Base-by-base conservation (phyloP, 2,329 filamentous ascomycete species). In the Rhytidhysteron rufulum region DNA sequence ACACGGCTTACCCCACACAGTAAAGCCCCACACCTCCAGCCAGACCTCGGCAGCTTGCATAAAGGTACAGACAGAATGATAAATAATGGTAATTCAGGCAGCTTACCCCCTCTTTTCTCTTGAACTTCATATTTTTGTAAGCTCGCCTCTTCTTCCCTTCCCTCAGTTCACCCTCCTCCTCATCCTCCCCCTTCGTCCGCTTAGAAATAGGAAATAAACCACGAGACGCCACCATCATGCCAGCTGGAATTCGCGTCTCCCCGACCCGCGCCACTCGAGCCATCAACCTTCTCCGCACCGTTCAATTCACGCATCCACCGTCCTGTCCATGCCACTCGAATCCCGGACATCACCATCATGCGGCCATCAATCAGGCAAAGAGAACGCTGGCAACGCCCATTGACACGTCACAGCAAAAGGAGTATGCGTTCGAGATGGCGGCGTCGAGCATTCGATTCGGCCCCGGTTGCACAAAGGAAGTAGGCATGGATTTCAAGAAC, bases 371-470 rank as follows among this genome's bases (percentile, higher is more conserved):
- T 10, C 77, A 78, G 68, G 77, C 75, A 29, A 74, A 75, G 30
- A 69, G 79, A 30, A 72, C 78, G 44, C 69, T 90, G 44, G 89
- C 88, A n/a, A 91, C 88, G 0, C 88, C 90, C 0, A 70, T 85
- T 20, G 83, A 88, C 55, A 69, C 76, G 7, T 77, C 79, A 2
- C 78, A 82, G 49, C 79, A 89, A 58, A 95, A 94, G 64, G 93
- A 98, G 65, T 98, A 98, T 70, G 93, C 93, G 11, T 98, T 98
- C 62, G 93, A 98, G 66, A 95, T 98, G 91, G 93, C 93, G 0
- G 89, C 93, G 2, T 95, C 88, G 1, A 88, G 85, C 20, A 96
- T 98, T 58, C 82, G 93, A 10, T 98, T 97, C 56, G 93, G 93
- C 0, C 88, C 88, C 0, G 93, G 93, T 5, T 86, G 85, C 41